A percentile compares a stretch with the other conserved stretches of the same genome.
phyloP scores from a whole-genome alignment of 1,284 basidiomycete genomes.

The Anthracocystis setariae region DNA sequence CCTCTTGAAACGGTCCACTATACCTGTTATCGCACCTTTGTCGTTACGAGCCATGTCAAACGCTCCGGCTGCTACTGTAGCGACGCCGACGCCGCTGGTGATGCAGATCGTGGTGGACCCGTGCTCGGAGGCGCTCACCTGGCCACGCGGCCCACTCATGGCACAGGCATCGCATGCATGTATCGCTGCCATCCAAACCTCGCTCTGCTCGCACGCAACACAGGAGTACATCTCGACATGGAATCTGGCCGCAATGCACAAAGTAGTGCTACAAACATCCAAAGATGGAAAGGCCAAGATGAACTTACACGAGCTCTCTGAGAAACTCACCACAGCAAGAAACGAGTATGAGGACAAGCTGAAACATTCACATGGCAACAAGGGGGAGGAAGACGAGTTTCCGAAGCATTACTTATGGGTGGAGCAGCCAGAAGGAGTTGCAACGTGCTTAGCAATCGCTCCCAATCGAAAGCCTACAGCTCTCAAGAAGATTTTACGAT shows the following conservation, averaged over 20 bases:
- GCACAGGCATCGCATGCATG: slow-evolving; percentile 73
- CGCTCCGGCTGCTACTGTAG: not conserved
- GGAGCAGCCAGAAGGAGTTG: slow-evolving; percentile 72
- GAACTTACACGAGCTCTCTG: slow-evolving; percentile 60
- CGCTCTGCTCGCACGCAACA: slow-evolving; percentile 22
- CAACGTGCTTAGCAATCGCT: slow-evolving; percentile 73
- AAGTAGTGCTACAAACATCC: slow-evolving; percentile 63
- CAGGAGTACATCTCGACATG: slow-evolving; percentile 38
- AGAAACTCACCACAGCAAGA: slow-evolving; percentile 57
- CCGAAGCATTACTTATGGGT: slow-evolving; percentile 71
- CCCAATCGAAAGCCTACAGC: slow-evolving; percentile 71
- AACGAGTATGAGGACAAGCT: slow-evolving; percentile 16
- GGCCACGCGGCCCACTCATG: slow-evolving; percentile 74
- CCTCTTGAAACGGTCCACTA: no score
- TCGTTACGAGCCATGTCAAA: slow-evolving; percentile 16
- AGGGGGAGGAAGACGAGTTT: slow-evolving; percentile 33
- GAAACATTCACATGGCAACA: not conserved
- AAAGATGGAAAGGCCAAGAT: slow-evolving; percentile 26
- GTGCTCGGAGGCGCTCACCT: slow-evolving; percentile 62
- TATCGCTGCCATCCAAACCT: slow-evolving; percentile 66
- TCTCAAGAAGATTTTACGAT: slow-evolving; percentile 69
- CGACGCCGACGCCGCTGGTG: slow-evolving; percentile 33
- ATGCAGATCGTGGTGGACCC: slow-evolving; percentile 65
- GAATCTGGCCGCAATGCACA: slow-evolving; percentile 61
- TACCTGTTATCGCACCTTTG: no score